Conservation (phyloP, 116 monocot species). For the Posidonia oceanica region DNA sequence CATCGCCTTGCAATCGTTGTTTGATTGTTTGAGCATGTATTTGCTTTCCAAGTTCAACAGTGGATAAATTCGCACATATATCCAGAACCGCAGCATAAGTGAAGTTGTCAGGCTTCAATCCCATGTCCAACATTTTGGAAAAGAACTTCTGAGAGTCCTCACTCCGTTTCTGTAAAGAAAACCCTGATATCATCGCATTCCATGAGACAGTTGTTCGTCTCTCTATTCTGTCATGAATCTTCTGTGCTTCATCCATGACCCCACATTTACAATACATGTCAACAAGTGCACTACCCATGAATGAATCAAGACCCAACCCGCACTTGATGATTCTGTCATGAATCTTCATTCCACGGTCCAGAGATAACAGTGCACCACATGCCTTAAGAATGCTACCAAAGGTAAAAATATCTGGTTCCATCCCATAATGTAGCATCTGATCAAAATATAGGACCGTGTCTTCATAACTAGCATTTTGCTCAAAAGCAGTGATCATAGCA, state of each 20-base stretch:
- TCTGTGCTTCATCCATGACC: constrained; percentile 45
- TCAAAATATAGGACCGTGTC: constrained; percentile 34
- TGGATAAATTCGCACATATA: constrained; percentile 67
- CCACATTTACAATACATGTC: constrained; percentile 92
- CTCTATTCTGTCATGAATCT: constrained; percentile 47
- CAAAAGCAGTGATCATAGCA: constrained; percentile 59
- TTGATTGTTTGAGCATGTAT: constrained; percentile 73
- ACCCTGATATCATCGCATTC: constrained; percentile 83
- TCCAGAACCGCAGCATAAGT: constrained; percentile 84
- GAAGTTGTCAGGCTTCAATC: constrained; percentile 68
- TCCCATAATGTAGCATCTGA: constrained; percentile 42
- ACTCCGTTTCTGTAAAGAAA: constrained; percentile 49
- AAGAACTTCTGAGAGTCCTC: constrained; percentile 73
- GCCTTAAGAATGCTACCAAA: constrained; percentile 76
- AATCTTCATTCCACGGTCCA: constrained; percentile 34
- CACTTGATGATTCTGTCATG: constrained; percentile 68
- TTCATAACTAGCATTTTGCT: constrained; percentile 52
- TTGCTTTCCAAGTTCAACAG: constrained; percentile 55
- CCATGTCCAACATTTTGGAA: constrained; percentile 38
- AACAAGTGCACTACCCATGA: constrained; percentile 54
- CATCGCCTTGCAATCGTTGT: constrained; percentile 34
- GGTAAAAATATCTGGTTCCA: constrained; percentile 69
- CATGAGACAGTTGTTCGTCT: constrained; percentile 48
- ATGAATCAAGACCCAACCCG: constrained; percentile 49
- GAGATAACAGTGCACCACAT: constrained; percentile 42